Evolutionary conservation across 305 asterid species (phyloP), one percentile per base, ranked within the genome.

Genomic region (Solanum chacoense): DNA sequence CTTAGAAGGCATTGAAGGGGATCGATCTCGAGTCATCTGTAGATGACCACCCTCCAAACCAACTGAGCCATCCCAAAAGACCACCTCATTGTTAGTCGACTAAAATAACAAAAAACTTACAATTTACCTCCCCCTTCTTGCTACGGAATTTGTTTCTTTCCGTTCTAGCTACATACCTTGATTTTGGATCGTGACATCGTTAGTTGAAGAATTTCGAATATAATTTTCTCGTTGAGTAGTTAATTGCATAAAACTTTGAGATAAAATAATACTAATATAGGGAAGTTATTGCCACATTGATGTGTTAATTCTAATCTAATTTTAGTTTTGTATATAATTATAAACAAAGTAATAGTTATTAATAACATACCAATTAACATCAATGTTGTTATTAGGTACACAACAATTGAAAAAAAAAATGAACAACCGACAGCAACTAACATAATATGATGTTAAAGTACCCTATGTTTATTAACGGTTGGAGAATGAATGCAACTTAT

Each of bases 391-490:
- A 55, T 22, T 16, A 34, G 80, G 34, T 26, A 85, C 16, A 37
- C 16, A 85, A 2, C n/a, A 65, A 24, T 85, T 29, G 12, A 4
- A 14, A 14, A 12, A 12, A 72, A 73, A 32, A 63, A n/a, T 3
- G 11, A 85, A 83, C 71, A 89, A 59, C 80, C 89, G 18, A 81
- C 89, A 77, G 90, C 94, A 91, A 87, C 94, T 92, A 93, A 93
- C 93, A 89, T 76, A 88, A 88, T 75, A 42, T 87, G 91, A 87
- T 32, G 88, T 90, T 88, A 90, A 84, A 42, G 34, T 38, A 20
- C 22, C 20, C 42, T 72, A 26, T 34, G 72, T 92, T 89, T 36
- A 73, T 88, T 42, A 89, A 88, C 29, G 88, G 92, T 90, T 89
- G 89, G 72, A 28, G 78, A 35, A 84, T 89, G 93, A 93, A 31